Conservation (phyloP, 1,284 basidiomycete species). For the Cutaneotrichosporon sp. region DNA sequence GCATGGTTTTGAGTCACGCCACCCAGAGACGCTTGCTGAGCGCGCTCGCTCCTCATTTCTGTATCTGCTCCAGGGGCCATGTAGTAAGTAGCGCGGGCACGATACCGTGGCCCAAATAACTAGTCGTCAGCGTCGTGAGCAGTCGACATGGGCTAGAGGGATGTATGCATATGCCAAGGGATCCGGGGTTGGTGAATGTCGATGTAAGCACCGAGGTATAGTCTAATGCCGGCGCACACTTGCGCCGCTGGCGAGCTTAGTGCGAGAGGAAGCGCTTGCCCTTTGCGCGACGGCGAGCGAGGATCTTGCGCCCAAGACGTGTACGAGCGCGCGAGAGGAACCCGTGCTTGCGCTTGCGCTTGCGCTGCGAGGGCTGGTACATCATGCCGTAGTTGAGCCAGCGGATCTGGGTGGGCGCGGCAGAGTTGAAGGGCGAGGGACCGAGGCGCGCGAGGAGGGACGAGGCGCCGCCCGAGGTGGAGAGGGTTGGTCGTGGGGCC, state of each 20-base stretch:
- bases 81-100: too few relatives aligned
- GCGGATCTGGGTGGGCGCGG: conserved; percentile 26
- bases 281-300: conserved; percentile 56
- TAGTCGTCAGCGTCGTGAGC: too few relatives aligned
- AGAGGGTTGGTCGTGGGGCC: conserved; percentile 4
- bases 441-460: conserved; percentile 13
- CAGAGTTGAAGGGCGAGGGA: conserved; percentile 2
- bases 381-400: conserved; percentile 57
- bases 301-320: conserved; percentile 50
- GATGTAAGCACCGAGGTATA: too few relatives aligned
- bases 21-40: too few relatives aligned
- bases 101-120: too few relatives aligned
- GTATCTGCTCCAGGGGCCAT: too few relatives aligned
- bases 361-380: conserved; percentile 83
- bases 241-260: too few relatives aligned
- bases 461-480: conserved; percentile 1
- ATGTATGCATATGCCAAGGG: neutral
- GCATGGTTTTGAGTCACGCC: too few relatives aligned
- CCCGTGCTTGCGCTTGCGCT: conserved; percentile 81
- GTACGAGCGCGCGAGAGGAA: conserved; percentile 61
- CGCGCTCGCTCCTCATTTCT: too few relatives aligned
- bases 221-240: too few relatives aligned
- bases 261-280: conserved; percentile 60
- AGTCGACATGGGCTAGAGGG: neutral
- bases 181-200: neutral